Evolutionary conservation across 495 filamentous ascomycete species (phyloP).

Genomic region (Penicillium malachiteum): DNA sequence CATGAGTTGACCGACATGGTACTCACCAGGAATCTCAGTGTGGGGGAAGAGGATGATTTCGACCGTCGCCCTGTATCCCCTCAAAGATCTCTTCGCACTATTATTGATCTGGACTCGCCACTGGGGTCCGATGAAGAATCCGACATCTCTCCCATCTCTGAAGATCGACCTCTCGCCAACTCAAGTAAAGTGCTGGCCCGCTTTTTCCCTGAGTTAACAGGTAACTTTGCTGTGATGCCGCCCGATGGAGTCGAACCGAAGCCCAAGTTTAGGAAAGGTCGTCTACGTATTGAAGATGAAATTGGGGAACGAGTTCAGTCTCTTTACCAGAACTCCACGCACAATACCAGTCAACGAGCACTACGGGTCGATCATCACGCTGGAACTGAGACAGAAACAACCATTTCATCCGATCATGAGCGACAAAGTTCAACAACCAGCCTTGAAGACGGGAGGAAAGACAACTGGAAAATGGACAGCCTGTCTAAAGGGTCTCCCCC

Average conservation of each 20-base stretch:
- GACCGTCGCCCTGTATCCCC: conserved; percentile 10
- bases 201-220: conserved; percentile 35
- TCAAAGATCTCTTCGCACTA: conserved; percentile 9
- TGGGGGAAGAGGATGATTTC: not conserved
- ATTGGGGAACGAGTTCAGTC: conserved; percentile 20
- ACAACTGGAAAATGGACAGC: not conserved
- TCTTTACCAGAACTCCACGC: conserved; percentile 11
- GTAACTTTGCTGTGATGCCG: conserved; percentile 28
- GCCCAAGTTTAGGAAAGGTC: conserved; percentile 8
- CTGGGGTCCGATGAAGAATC: conserved; percentile 22
- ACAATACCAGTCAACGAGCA: not conserved
- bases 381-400: conserved; percentile 17
- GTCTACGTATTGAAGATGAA: conserved; percentile 14
- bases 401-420: conserved; percentile 38
- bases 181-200: conserved; percentile 18
- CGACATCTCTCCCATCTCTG: conserved; percentile 33
- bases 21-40: not conserved
- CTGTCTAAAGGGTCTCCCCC: not conserved
- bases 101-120: conserved; percentile 18
- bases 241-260: conserved; percentile 8
- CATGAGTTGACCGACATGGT: conserved; percentile 5
- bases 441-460: conserved; percentile 13
- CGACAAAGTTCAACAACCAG: conserved; percentile 35
- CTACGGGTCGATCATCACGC: not conserved
- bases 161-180: conserved; percentile 11